Conservation (phyloP, 495 filamentous ascomycete species). For the Durotheca rogersii region DNA sequence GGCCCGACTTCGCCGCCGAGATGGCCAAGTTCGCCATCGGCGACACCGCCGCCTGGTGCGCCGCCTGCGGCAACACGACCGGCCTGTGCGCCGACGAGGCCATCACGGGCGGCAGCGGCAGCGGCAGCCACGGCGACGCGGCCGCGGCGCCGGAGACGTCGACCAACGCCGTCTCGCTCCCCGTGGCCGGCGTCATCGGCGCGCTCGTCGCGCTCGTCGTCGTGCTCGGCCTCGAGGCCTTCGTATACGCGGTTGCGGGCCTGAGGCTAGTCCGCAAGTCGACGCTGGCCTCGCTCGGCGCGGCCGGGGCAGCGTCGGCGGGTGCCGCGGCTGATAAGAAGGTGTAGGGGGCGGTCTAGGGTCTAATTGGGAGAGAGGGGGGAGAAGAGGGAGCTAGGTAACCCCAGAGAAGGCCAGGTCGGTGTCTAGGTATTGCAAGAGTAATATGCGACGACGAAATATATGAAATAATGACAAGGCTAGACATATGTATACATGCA, state of each 20-base stretch:
- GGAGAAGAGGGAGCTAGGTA: too few species aligned
- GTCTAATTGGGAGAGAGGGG: too few species aligned
- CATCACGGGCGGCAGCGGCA: constrained; percentile 6
- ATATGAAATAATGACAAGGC: too few species aligned
- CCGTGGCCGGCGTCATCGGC: constrained; percentile 57
- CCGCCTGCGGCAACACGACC: constrained; percentile 60
- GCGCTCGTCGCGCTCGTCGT: constrained; percentile 50
- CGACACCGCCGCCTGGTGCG: constrained; percentile 67
- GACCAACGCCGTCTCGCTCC: constrained; percentile 38
- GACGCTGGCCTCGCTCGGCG: constrained; percentile 12
- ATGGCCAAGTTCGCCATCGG: constrained; percentile 63
- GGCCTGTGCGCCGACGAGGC: constrained; percentile 57
- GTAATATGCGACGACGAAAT: too few species aligned
- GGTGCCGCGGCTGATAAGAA: neutral
- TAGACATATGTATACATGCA: too few species aligned
- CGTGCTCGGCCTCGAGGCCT: constrained; percentile 42
- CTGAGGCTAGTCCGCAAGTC: constrained; percentile 42
- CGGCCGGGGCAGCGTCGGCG: neutral
- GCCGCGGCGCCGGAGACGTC: neutral
- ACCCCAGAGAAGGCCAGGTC: too few species aligned
- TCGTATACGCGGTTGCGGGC: constrained; percentile 41
- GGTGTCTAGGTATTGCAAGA: too few species aligned
- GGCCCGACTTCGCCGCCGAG: constrained; percentile 59
- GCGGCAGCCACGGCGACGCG: constrained; percentile 4
- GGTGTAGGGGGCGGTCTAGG: too few species aligned